Base-by-base conservation (phyloP, 2,329 filamentous ascomycete species). In the Arthroderma sp. region DNA sequence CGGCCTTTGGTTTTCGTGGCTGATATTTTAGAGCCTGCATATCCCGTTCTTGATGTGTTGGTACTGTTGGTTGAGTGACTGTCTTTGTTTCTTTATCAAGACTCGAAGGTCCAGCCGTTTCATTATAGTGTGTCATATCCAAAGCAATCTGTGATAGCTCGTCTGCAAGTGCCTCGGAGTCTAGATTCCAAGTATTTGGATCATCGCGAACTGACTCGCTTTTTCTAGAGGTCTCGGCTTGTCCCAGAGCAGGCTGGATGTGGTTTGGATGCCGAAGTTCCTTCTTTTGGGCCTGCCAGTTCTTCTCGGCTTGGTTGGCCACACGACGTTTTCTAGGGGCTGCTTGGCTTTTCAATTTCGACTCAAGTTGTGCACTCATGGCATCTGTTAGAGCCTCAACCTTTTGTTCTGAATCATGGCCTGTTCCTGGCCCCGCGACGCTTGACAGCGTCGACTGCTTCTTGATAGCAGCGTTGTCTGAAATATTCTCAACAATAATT, bases 111-210 rank as follows among this genome's bases (percentile, higher is more conserved):
- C 29, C 15, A 22, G 15, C 15, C 6, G 36, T 10, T 15, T 50
- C 43, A 27, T 43, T 38, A n/a, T 58, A 57, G 2, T 53, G 52
- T 40, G 67, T 63, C 4, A 68, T 53, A 44, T 69, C 64, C 40
- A 68, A 54, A 36, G 66, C 66, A 42, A 69, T 57, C 39, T 63
- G 58, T 40, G 66, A 62, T 27, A 70, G 56, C 41, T 69, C 64
- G 34, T 56, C 49, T 1, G 64, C 67, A 22, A 70, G 54, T 31
- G 60, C 58, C 41, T 68, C 64, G 8, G 65, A 66, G 29, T 66
- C 60, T 45, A 65, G 56, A 40, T 69, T 62, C 61, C 64, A 66
- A 22, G 58, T 66, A 45, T 53, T 61, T 28, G 65, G 58, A 36
- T 61, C 54, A 29, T 59, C 56, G 44, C 56, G 51, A 1, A 63